Evolutionary conservation across 78 protist genomes (phyloP).

Genomic region (Guillardia theta): DNA sequence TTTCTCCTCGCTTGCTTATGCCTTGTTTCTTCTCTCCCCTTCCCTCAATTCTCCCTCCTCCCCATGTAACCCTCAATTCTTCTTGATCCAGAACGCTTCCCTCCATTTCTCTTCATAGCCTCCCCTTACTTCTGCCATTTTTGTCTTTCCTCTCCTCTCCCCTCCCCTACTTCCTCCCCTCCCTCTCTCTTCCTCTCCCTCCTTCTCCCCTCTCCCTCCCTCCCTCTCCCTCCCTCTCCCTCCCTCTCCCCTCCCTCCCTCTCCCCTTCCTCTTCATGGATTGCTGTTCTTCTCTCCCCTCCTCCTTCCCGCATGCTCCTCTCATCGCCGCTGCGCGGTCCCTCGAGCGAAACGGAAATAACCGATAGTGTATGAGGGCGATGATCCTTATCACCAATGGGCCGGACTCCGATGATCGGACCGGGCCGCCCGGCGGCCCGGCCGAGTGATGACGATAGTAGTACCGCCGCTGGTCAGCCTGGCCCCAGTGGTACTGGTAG

Average conservation of each 20-base stretch:
- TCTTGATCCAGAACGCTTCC: too few species aligned
- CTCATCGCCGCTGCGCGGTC: too few species aligned
- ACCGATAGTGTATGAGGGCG: too few species aligned
- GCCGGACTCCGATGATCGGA: too few species aligned
- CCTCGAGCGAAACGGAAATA: too few species aligned
- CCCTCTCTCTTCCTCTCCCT: neutral
- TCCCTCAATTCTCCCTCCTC: neutral
- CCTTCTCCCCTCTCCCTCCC: neutral
- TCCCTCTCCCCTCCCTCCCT: constrained; percentile 9
- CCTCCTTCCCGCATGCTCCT: neutral
- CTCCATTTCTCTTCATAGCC: neutral
- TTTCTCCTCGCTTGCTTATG: neutral
- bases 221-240: neutral
- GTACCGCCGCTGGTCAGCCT: too few species aligned
- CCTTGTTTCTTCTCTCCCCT: neutral
- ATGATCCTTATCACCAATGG: too few species aligned
- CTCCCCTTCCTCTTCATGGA: neutral
- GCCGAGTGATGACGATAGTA: too few species aligned
- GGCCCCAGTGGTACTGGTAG: too few species aligned
- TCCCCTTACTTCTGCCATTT: neutral
- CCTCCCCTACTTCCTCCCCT: neutral
- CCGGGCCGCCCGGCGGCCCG: too few species aligned
- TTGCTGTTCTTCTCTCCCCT: neutral
- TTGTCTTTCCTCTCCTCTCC: neutral
- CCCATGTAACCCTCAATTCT: too few species aligned